Conservation (phyloP, 108 stramenopile species). For the Mayamaea pseudoterrestris region DNA sequence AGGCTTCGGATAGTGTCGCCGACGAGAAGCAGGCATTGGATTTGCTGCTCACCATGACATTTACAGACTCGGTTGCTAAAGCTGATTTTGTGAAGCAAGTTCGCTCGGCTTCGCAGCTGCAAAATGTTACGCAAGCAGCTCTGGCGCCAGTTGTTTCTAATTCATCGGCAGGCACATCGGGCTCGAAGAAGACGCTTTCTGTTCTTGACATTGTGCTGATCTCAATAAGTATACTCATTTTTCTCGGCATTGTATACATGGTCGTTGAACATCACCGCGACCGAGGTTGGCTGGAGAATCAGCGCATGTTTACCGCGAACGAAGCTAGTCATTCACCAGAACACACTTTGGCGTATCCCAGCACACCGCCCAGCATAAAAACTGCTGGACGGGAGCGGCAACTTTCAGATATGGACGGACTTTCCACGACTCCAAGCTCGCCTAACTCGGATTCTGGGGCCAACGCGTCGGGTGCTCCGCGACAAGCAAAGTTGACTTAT, state of each 20-base stretch:
- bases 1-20: too few species aligned
- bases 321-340: neutral
- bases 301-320: slow-evolving; percentile 2
- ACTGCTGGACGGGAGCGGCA: neutral
- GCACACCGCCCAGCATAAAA: neutral
- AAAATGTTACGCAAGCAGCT: too few species aligned
- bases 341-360: neutral
- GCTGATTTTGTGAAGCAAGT: too few species aligned
- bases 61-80: too few species aligned
- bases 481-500: too few species aligned
- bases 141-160: too few species aligned
- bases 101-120: too few species aligned
- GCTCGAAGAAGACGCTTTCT: too few species aligned
- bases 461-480: neutral
- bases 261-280: slow-evolving; percentile 13
- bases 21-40: too few species aligned
- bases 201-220: slow-evolving; percentile 24
- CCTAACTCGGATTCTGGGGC: neutral
- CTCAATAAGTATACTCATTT: slow-evolving; percentile 13
- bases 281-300: slow-evolving; percentile 7
- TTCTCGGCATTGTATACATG: slow-evolving; percentile 17
- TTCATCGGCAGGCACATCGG: too few species aligned
- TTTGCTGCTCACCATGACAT: too few species aligned
- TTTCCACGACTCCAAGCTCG: neutral
- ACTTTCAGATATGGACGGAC: slow-evolving; percentile 2